Evolutionary conservation across 331 rosid genomes (phyloP).

Genomic region (Malus hybrid): DNA sequence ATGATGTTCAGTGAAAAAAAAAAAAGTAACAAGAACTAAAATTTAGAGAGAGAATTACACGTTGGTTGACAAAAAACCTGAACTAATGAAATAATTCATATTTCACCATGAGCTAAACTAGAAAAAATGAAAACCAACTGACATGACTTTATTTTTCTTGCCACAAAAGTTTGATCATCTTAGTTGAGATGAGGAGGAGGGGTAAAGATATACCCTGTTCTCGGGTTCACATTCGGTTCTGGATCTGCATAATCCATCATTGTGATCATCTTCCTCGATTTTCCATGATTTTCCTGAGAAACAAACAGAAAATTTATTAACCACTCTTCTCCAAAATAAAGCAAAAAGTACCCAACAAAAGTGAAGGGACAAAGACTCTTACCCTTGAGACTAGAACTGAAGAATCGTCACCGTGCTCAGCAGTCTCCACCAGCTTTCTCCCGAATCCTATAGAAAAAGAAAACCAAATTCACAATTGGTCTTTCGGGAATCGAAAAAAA

Average conservation of each 20-base stretch:
- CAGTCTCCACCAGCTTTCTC: constrained; percentile 24
- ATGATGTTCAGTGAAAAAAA: background rate
- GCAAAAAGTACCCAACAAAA: background rate
- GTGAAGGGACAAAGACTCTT: background rate
- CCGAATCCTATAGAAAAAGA: constrained; percentile 38
- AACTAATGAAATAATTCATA: background rate
- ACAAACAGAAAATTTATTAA: background rate
- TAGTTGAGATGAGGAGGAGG: constrained; percentile 44
- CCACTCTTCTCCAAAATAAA: background rate
- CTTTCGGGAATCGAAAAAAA: background rate
- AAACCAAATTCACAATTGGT: background rate
- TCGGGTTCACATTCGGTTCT: constrained; percentile 64
- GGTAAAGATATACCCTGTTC: constrained; percentile 26
- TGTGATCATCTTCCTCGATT: constrained; percentile 15
- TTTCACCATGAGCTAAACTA: background rate
- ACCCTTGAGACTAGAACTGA: constrained; percentile 11
- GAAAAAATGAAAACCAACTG: background rate
- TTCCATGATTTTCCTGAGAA: constrained; percentile 28
- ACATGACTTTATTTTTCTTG: background rate
- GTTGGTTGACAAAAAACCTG: background rate
- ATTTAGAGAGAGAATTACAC: background rate
- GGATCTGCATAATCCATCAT: constrained; percentile 64
- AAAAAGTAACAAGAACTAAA: background rate
- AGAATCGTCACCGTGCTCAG: constrained; percentile 6
- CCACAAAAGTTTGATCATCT: background rate